Base-by-base conservation (phyloP, 306 rosid species). In the Hylodesmum podocarpum region DNA sequence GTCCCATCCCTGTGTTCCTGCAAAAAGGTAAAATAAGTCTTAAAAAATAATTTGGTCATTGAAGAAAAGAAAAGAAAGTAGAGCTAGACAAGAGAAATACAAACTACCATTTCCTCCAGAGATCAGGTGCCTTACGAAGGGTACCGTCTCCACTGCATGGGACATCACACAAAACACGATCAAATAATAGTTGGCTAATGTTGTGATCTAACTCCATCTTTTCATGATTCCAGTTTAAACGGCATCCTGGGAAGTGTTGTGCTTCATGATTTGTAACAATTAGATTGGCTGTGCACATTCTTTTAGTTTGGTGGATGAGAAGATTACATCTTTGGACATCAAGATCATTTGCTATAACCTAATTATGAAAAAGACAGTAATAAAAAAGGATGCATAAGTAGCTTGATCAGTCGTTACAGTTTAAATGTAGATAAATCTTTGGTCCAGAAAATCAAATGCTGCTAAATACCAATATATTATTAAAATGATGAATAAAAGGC, bases 91-190 rank as follows among this genome's bases (percentile, higher is more conserved):
- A 83, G 6, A 76, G 80, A 51, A 86, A 75, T 68, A 58, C 57
- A 76, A 66, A 33, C 33, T 85, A 95, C 99, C 99, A 96, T 91
- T 87, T 96, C 88, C 99, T 89, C 99, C 99, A 96, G 55, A 96
- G 84, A 84, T 96, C 99, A 63, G 99, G 99, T 83, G 99, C 99
- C 91, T 96, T 96, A 41, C 99, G 98, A 82, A 96, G 99, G 15
- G 99, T 96, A 67, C 99, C 99, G 72, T 96, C 99, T 64, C 99
- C 99, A 74, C 99, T 96, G 70, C 99, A 96, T 1, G 99, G 99
- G 70, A 96, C 99, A 82, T 96, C 99, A 73, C 99, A 96, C 70
- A 96, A 82, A 68, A 96, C 97, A 40, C 99, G 97, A 68, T 96
- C 98, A 81, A 96, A 96, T 70, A 83, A 50, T 65, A 96, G 94